Evolutionary conservation across 371 early-diverging fungal genomes (phyloP), one percentile per base, ranked within the genome.

Genomic region (Apophysomyces elegans): DNA sequence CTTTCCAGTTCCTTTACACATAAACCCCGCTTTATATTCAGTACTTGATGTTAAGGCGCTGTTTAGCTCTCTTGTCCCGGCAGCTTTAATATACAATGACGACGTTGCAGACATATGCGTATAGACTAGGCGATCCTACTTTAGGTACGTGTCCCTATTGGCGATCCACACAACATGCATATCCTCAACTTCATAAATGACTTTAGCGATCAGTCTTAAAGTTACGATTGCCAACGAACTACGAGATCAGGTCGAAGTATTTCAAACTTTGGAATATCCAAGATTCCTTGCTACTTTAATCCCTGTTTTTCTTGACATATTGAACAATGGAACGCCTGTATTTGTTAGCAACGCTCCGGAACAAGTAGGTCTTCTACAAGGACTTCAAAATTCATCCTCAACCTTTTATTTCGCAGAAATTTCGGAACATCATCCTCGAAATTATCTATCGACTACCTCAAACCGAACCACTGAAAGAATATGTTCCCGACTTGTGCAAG

Each of bases 391-490:
- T 21, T 26, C 32, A 26, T 26, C 2, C 35, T 16, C 18, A 39
- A 68, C 41, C 13, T 18, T 32, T 16, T 39, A 1, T 4, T 44
- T 32, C 63, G 2, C 83, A 97, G 95, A 96, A 94, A 91, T 76
- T 99, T 57, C 81, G 99, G 56, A 90, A 91, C 61, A 89, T 91
- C n/a, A 86, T 95, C 35, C 76, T 99, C 38, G 97, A 98, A 72
- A 93, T 97, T 54, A 85, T 98, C 12, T 95, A 96, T 74, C 90
- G 97, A 37, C 81, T 97, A 38, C 96, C 97, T 9, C 93, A 90
- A 70, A 95, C 90, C 57, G 95, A 94, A 50, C 79, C 90, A 11
- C 83, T 94, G 41, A 84, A 84, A 62, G 76, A 81, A 46, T 88
- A 90, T 57, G 88, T 86, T 0, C 71, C 80, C 18, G 86, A 88